These are phyloP conservation scores for Pseudomassariella vexata DNA, from an alignment of 2,329 filamentous ascomycete species.

Conservation along the genomic window DNA sequence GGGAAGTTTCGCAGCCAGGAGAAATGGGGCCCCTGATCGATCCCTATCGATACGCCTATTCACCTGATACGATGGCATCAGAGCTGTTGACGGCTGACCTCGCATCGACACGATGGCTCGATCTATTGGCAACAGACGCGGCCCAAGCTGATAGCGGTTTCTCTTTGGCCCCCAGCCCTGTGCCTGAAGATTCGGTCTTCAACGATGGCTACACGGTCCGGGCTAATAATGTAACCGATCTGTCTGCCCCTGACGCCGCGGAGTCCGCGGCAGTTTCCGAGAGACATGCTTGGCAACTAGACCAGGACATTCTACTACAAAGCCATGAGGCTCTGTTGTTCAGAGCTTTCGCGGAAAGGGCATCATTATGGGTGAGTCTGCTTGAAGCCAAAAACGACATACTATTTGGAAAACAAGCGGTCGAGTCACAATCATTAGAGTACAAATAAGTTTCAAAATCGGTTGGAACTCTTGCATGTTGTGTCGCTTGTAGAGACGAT, in stretches of 20 bases:
- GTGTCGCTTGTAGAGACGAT: too few species aligned
- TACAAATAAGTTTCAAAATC: too few species aligned
- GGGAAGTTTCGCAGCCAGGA: conserved; percentile 2
- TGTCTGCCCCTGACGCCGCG: too few species aligned
- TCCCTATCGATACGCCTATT: conserved; percentile 13
- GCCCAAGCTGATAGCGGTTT: conserved; percentile 26
- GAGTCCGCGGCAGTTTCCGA: conserved; percentile 11
- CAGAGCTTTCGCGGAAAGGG: conserved; percentile 21
- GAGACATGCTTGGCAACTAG: conserved; percentile 19
- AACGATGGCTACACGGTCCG: conserved; percentile 2
- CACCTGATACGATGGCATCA: conserved; percentile 19
- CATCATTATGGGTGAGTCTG: conserved; percentile 15
- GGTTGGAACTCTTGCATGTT: too few species aligned
- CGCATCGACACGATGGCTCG: conserved; percentile 25
- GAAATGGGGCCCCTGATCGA: conserved; percentile 3
- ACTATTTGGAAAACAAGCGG: too few species aligned
- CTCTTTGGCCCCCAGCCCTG: conserved; percentile 18
- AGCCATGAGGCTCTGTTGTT: conserved; percentile 21
- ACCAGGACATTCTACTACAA: conserved; percentile 15
- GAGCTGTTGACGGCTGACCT: conserved; percentile 22
- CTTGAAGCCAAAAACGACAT: not conserved
- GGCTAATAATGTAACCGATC: too few species aligned
- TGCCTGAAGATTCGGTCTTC: conserved; percentile 5
- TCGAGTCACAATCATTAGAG: too few species aligned
- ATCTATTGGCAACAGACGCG: conserved; percentile 22